Evolutionary conservation across 495 filamentous ascomycete species (phyloP), one percentile per base, ranked within the genome.

Genomic region (Neurospora tetrasperma): DNA sequence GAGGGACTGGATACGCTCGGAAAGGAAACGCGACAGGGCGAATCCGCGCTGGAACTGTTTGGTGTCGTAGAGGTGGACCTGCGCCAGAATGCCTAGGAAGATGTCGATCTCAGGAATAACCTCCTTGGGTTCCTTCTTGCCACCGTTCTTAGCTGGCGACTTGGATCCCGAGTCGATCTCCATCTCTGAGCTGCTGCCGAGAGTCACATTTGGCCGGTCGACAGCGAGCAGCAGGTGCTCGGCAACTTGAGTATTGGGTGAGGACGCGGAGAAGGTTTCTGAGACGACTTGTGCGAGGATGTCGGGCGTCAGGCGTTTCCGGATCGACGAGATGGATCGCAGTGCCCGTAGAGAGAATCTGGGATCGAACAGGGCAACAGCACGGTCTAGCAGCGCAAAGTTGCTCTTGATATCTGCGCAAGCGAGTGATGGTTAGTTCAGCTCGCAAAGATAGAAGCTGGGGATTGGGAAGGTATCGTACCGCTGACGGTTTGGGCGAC

Each of bases 331-430:
- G 83, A 97, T 96, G 72, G 94, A 97, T 70, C 96, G 92, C 71
- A 99, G 88, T 72, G 96, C 96, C 75, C 96, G 88, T 72, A 99
- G 90, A 69, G 94, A 92, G 83, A 97, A 99, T 83, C 96, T 91
- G 70, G 94, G 89, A 84, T 99, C 96, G 80, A 98, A 99, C 77
- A 97, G 88, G 74, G 91, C 84, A 73, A 98, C 94, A 75, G 96
- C 96, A 78, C 93, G 92, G 76, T 97, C 94, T 73, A 99, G 88
- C 39, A 98, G 88, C 71, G 88, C 87, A 79, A 97, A 97, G 83
- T 97, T 97, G 86, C 87, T 89, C 84, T 94, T 94, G 86, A 98
- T 97, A 79, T 97, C 96, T 96, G 76, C 68, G 72, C 70, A 69
- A 69, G 11, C 23, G 42, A 59, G 18, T 6, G 23, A 31, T 20